These are phyloP conservation scores for Breviolum minutum DNA, from an alignment of 73 alveolate genomes.

Conservation along the genomic window DNA sequence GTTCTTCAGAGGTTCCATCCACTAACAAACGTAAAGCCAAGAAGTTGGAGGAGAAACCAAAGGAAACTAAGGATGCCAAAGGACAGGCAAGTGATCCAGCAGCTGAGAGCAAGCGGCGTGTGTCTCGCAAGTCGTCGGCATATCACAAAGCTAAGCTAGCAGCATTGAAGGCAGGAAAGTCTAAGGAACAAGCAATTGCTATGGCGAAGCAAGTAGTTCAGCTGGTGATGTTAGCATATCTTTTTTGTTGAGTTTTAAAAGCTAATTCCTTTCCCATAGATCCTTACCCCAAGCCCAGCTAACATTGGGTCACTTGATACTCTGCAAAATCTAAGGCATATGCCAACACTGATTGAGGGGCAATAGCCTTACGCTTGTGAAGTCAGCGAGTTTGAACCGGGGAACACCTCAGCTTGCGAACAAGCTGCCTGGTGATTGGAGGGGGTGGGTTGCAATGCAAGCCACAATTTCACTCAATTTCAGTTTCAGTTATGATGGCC, in stretches of 20 bases:
- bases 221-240: not conserved
- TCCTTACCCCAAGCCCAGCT: not conserved
- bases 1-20: too few species aligned
- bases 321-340: not conserved
- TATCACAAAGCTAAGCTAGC: not conserved
- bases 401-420: conserved; percentile 7
- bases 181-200: not conserved
- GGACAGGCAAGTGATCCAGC: not conserved
- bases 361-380: too few species aligned
- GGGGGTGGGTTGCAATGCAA: not conserved
- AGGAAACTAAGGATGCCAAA: not conserved
- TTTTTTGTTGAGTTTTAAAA: not conserved
- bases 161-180: not conserved
- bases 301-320: not conserved
- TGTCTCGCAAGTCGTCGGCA: not conserved
- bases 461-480: too few species aligned
- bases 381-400: not conserved
- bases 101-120: not conserved
- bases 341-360: not conserved
- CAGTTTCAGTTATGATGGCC: too few species aligned
- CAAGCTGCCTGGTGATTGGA: not conserved
- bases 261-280: too few species aligned
- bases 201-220: not conserved
- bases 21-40: not conserved
- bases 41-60: not conserved